Evolutionary conservation across 495 filamentous ascomycete species (phyloP).

Genomic region (Penicillium tannophilum): DNA sequence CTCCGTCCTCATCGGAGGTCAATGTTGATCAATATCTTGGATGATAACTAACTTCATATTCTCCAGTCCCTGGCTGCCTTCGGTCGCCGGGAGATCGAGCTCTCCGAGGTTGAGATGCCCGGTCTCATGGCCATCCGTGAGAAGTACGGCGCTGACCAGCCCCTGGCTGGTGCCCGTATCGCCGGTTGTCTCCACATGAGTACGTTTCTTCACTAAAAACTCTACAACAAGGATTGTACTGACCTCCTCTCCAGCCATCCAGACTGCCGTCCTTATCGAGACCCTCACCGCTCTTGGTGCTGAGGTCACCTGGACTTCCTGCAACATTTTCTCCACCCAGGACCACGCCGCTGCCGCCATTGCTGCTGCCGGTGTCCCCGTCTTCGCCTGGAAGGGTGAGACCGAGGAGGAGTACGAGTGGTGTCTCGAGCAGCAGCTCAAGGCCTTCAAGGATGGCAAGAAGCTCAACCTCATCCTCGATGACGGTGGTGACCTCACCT

Average conservation of each 20-base stretch:
- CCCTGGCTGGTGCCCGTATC: constrained; percentile 86
- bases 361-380: constrained; percentile 88
- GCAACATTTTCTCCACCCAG: constrained; percentile 99
- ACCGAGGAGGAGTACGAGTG: constrained; percentile 99
- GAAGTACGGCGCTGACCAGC: constrained; percentile 93
- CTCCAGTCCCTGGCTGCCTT: constrained; percentile 85
- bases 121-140: constrained; percentile 92
- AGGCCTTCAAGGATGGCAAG: constrained; percentile 95
- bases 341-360: constrained; percentile 98
- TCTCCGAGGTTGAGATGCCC: constrained; percentile 98
- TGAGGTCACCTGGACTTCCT: constrained; percentile 93
- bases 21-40: constrained; percentile 1
- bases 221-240: neutral
- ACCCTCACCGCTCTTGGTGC: constrained; percentile 91
- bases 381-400: constrained; percentile 99
- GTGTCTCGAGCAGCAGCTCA: constrained; percentile 98
- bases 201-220: constrained; percentile 38
- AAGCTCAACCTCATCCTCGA: constrained; percentile 98
- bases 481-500: constrained; percentile 96
- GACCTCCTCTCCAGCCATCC: constrained; percentile 67
- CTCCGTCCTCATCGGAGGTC: neutral
- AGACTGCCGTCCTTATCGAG: constrained; percentile 98
- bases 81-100: constrained; percentile 97
- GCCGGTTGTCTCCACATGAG: constrained; percentile 99
- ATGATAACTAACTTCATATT: constrained; percentile 25